Base-by-base conservation (phyloP, 2,329 filamentous ascomycete species). In the Colletotrichum tofieldiae region DNA sequence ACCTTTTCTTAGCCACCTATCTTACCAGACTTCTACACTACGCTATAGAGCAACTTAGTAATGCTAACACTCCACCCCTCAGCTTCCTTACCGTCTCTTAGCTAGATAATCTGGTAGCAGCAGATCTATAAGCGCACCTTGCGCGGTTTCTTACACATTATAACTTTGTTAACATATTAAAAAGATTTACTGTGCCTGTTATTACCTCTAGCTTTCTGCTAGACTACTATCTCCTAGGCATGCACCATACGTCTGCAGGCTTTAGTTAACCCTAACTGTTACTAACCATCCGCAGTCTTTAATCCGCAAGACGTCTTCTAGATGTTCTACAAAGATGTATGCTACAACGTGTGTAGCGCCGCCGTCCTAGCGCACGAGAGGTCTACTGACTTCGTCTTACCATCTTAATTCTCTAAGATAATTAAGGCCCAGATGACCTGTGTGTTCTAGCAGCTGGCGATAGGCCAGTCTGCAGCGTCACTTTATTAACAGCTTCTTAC, bases 161-260 rank as follows among this genome's bases (percentile, higher is more conserved):
- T 20, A 8, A 65, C 45, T 70, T 47, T 7, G 9, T 51, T 6
- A 8, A 58, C 6, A 16, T 37, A 3, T 4, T 70, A 12, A 61
- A 54, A 1, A 29, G 41, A 35, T 70, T 70, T 12, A n/a, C 55
- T 5, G 7, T 60, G 29, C 56, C 41, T 14, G 18, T 71, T 5
- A 45, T 71, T 12, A 16, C 55, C 6, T 71, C 56, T 5, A 71
- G 67, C 37, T 65, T 71, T 23, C 43, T 62, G 8, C 39, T 65
- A 2, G 41, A 71, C 39, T 16, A 65, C 3, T 71, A 71, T 26
- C 49, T 56, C 11, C 55, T n/a, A 4, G 32, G n/a, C 9, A 65
- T 59, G 12, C 41, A 71, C 51, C 16, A 29, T 71, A 71, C 11
- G 29, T 47, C 55, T 3, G 16, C 26, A 2, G 23, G 6, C 16